Percentiles rank a stretch among this genome's conserved stretches.
phyloP scores from a whole-genome alignment of 2,329 filamentous ascomycete genomes.

The Fusarium camptoceras region DNA sequence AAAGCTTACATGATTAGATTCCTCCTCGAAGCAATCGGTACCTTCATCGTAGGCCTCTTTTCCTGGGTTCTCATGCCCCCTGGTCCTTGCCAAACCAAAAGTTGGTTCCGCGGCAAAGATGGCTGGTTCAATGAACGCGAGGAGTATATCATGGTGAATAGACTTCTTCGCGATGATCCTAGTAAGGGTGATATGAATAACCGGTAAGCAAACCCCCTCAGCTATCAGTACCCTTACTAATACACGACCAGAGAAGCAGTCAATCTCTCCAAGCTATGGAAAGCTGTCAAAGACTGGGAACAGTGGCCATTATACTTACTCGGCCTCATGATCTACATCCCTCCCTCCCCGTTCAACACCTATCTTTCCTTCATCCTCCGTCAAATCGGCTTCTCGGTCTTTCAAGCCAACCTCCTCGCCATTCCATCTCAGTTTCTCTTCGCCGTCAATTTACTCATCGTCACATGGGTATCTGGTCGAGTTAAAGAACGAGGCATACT shows the following conservation, averaged over 20 bases:
- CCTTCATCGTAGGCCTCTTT: slow-evolving; percentile 57
- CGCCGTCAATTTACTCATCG: slow-evolving; percentile 59
- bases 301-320: slow-evolving; percentile 64
- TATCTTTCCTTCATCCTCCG: slow-evolving; percentile 61
- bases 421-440: slow-evolving; percentile 60
- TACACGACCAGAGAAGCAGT: slow-evolving; percentile 51
- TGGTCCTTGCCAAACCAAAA: slow-evolving; percentile 62
- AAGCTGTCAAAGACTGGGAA: slow-evolving; percentile 68
- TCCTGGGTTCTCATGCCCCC: slow-evolving; percentile 61
- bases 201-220: slow-evolving; percentile 46
- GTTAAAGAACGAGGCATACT: slow-evolving; percentile 59
- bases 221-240: slow-evolving; percentile 16
- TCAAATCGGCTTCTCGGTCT: slow-evolving; percentile 58
- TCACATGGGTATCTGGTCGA: slow-evolving; percentile 59
- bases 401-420: slow-evolving; percentile 59
- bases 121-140: slow-evolving; percentile 73
- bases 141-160: slow-evolving; percentile 72
- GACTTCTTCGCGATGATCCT: slow-evolving; percentile 70
- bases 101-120: slow-evolving; percentile 67
- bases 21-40: slow-evolving; percentile 63
- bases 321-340: slow-evolving; percentile 61
- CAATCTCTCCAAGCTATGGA: slow-evolving; percentile 56
- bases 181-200: slow-evolving; percentile 73
- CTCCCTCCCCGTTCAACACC: slow-evolving; percentile 55
- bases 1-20: slow-evolving; percentile 49